phyloP scores from a whole-genome alignment of 1,284 basidiomycete genomes.

The Ceratorhiza oryzae-sativae region DNA sequence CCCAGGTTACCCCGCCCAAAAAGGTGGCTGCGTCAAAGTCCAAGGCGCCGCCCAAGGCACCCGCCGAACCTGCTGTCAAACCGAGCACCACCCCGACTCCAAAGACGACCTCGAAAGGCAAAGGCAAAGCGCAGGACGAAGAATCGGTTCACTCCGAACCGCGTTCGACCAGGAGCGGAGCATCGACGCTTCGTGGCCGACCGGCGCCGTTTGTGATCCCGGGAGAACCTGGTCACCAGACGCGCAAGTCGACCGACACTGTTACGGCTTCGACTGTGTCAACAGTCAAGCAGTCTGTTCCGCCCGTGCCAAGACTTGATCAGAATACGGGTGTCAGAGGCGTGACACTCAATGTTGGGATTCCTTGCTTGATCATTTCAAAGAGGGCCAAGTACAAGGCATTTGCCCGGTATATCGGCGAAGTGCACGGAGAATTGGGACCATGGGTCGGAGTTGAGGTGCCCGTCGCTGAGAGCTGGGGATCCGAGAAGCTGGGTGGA shows the following conservation, averaged over 20 bases:
- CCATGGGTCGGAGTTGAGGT: constrained; percentile 94
- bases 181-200: constrained; percentile 24
- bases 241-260: constrained; percentile 51
- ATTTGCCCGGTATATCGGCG: constrained; percentile 86
- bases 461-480: constrained; percentile 67
- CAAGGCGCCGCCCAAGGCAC: constrained; percentile 3
- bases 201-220: constrained; percentile 17
- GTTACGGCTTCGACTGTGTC: constrained; percentile 48
- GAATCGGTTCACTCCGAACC: constrained; percentile 28
- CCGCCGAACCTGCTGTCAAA: constrained; percentile 2
- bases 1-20: constrained; percentile 30
- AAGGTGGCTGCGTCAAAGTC: constrained; percentile 6
- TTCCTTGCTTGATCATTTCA: constrained; percentile 88
- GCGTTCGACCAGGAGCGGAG: constrained; percentile 16
- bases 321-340: constrained; percentile 55
- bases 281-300: constrained; percentile 38
- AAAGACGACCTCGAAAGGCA: constrained; percentile 16
- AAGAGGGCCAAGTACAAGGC: constrained; percentile 85
- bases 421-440: constrained; percentile 77
- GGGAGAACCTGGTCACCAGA: constrained; percentile 14
- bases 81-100: constrained; percentile 2
- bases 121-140: constrained; percentile 19
- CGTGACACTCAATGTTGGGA: constrained; percentile 82
- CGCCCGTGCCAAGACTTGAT: constrained; percentile 16
- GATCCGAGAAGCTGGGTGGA: constrained; percentile 60